Percentiles rank a stretch among this genome's conserved stretches.
These are phyloP conservation scores for Scutellaria baicalensis DNA, from an alignment of 257 asterid genomes.

Conservation along the genomic window DNA sequence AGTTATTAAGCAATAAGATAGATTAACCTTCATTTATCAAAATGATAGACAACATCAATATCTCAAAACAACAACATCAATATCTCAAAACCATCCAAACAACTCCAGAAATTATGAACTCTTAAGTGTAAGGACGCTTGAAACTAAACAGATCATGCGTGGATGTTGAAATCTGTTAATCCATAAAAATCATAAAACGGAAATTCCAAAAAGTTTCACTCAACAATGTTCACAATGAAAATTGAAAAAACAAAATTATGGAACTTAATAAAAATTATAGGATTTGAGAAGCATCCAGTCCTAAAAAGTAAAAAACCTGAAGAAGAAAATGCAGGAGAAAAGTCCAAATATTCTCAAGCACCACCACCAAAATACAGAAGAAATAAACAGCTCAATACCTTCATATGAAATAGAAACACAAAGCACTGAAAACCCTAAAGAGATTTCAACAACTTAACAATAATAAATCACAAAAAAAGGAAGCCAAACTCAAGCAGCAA, in stretches of 20 bases:
- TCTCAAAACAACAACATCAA: slow-evolving; percentile 7
- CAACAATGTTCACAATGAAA: neutral
- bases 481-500: neutral
- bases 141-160: neutral
- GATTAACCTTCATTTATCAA: slow-evolving; percentile 1
- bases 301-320: neutral
- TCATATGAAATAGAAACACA: neutral
- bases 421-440: neutral
- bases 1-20: neutral
- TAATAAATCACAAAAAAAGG: neutral
- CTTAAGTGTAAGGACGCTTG: neutral
- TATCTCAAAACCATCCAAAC: neutral
- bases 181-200: neutral
- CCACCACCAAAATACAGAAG: slow-evolving; percentile 1
- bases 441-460: neutral
- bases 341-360: neutral
- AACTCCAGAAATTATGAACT: neutral
- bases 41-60: slow-evolving; percentile 1
- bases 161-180: neutral
- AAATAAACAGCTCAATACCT: neutral
- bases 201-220: neutral
- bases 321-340: neutral
- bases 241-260: neutral
- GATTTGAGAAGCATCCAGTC: slow-evolving; percentile 4
- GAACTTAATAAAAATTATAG: neutral